These are phyloP conservation scores for Calonectria montana DNA, from an alignment of 2,329 filamentous ascomycete species.

Conservation along the genomic window DNA sequence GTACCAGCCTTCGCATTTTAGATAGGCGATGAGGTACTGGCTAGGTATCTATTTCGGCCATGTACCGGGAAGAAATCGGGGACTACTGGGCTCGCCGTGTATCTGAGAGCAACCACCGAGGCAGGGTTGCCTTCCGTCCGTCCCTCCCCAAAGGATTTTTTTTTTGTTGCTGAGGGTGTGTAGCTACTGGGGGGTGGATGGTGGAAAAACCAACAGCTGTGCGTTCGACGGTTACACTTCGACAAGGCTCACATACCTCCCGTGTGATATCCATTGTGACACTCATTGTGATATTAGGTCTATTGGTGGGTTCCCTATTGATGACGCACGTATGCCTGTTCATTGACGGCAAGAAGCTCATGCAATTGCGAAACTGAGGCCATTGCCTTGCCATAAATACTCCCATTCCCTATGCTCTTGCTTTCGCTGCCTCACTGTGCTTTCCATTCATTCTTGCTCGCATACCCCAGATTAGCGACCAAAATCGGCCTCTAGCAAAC, in stretches of 20 bases:
- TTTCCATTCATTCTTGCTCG: constrained; percentile 13
- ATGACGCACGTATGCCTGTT: background rate
- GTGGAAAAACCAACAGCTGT: constrained; percentile 27
- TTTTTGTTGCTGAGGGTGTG: constrained; percentile 30
- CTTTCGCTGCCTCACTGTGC: background rate
- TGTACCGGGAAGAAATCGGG: constrained; percentile 33
- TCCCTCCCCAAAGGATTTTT: constrained; percentile 43
- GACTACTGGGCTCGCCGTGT: constrained; percentile 15
- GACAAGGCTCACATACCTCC: background rate
- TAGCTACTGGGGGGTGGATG: constrained; percentile 29
- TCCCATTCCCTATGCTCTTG: background rate
- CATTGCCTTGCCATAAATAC: background rate
- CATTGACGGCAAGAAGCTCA: background rate
- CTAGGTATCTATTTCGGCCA: constrained; percentile 24
- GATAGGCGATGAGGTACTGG: constrained; percentile 14
- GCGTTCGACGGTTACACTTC: constrained; percentile 15
- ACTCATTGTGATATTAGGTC: constrained; percentile 1
- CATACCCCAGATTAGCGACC: constrained; percentile 4
- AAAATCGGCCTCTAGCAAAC: background rate
- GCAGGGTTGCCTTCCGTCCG: constrained; percentile 28
- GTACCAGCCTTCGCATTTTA: constrained; percentile 15
- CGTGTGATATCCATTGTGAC: background rate
- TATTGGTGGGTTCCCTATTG: background rate
- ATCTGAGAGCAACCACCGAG: background rate
- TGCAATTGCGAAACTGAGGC: background rate